Conservation (phyloP, 2,329 filamentous ascomycete species). For the Scedosporium aurantiacum region DNA sequence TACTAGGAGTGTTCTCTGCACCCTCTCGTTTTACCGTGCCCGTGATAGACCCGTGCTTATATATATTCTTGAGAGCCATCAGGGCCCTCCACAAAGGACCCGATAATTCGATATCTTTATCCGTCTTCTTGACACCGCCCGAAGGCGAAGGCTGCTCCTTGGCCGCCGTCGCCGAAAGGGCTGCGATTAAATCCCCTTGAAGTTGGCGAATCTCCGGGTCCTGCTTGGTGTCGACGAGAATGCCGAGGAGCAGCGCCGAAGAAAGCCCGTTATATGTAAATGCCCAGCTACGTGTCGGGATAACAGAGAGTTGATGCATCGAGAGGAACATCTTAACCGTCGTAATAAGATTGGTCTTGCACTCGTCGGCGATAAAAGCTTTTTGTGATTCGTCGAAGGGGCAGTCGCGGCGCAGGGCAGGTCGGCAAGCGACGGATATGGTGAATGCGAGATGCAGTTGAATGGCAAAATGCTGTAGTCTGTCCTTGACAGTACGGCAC, state of each 20-base stretch:
- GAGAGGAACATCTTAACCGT: slow-evolving; percentile 58
- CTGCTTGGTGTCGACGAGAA: slow-evolving; percentile 50
- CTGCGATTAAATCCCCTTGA: slow-evolving; percentile 52
- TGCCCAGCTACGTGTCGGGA: slow-evolving; percentile 56
- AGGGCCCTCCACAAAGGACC: slow-evolving; percentile 51
- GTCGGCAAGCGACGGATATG: slow-evolving; percentile 53
- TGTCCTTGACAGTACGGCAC: slow-evolving; percentile 53
- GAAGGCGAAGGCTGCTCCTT: slow-evolving; percentile 47
- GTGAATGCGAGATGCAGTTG: slow-evolving; percentile 56
- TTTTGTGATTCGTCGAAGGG: slow-evolving; percentile 41
- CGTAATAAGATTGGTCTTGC: slow-evolving; percentile 51
- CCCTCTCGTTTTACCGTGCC: slow-evolving; percentile 39
- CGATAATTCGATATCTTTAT: slow-evolving; percentile 50
- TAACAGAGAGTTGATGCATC: slow-evolving; percentile 57
- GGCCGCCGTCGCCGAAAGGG: slow-evolving; percentile 51
- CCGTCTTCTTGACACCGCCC: slow-evolving; percentile 40
- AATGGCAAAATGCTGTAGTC: slow-evolving; percentile 53
- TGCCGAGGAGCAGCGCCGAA: slow-evolving; percentile 52
- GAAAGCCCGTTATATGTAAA: slow-evolving; percentile 59
- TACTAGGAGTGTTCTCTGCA: slow-evolving; percentile 29
- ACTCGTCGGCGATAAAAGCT: slow-evolving; percentile 42
- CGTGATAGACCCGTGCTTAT: slow-evolving; percentile 50
- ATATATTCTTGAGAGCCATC: slow-evolving; percentile 52
- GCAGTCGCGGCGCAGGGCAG: slow-evolving; percentile 46
- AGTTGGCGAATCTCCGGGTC: slow-evolving; percentile 53